Percentiles rank a stretch among this genome's conserved stretches.
These are phyloP conservation scores for Pyrenopolyporus hunteri DNA, from an alignment of 495 filamentous ascomycete species.

Conservation along the genomic window DNA sequence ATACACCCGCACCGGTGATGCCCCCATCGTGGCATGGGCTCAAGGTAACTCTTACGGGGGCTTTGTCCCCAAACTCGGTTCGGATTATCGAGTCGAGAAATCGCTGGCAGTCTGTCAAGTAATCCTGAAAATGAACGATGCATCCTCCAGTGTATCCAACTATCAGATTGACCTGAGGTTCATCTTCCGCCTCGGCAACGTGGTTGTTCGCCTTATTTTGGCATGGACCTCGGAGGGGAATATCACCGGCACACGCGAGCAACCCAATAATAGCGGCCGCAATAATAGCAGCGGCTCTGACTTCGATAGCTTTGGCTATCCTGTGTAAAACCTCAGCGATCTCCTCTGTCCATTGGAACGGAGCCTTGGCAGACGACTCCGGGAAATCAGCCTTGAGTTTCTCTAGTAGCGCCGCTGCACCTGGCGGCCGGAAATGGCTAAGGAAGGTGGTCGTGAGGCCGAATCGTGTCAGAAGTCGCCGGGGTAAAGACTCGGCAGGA, in stretches of 20 bases:
- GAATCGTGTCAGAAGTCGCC: conserved; percentile 65
- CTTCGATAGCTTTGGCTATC: conserved; percentile 68
- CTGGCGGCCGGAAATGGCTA: conserved; percentile 64
- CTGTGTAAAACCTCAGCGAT: conserved; percentile 61
- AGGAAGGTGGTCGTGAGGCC: conserved; percentile 75
- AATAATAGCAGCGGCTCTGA: conserved; percentile 71
- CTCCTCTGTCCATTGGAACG: conserved; percentile 65
- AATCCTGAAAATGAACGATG: conserved; percentile 77
- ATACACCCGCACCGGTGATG: conserved; percentile 75
- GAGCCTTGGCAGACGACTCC: conserved; percentile 47
- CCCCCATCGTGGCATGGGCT: conserved; percentile 76
- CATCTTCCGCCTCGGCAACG: background rate
- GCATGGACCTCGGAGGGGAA: conserved; percentile 44
- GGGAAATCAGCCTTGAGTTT: conserved; percentile 63
- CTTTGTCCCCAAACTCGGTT: conserved; percentile 58
- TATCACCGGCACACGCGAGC: conserved; percentile 69
- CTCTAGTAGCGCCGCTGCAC: conserved; percentile 54
- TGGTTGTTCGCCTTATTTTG: conserved; percentile 13
- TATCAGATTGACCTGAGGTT: conserved; percentile 62
- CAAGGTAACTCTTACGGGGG: conserved; percentile 66
- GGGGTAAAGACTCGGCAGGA: conserved; percentile 56
- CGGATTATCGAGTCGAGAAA: conserved; percentile 70
- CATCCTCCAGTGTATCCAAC: conserved; percentile 82
- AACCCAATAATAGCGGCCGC: conserved; percentile 74
- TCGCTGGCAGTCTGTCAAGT: conserved; percentile 69